Evolutionary conservation across 257 asterid species (phyloP).

Genomic region (Rehmannia glutinosa): DNA sequence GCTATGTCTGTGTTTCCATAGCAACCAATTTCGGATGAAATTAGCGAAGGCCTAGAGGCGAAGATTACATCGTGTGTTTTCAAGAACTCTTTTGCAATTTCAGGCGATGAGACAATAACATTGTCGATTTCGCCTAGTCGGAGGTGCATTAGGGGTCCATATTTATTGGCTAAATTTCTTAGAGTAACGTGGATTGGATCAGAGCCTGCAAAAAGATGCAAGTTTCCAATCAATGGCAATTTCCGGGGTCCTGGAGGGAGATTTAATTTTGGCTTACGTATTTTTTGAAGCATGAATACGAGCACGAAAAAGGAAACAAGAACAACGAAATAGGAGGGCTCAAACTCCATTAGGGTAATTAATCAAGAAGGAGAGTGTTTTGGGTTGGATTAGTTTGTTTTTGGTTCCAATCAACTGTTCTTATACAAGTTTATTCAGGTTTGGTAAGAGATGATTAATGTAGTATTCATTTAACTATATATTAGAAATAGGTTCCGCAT

Average conservation of each 20-base stretch:
- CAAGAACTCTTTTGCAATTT: constrained; percentile 16
- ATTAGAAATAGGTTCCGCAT: no score
- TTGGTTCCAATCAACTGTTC: no score
- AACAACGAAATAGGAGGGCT: neutral
- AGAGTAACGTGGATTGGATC: constrained; percentile 14
- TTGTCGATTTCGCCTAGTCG: constrained; percentile 31
- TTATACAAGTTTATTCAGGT: no score
- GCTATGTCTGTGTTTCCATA: constrained; percentile 16
- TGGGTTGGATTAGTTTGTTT: no score
- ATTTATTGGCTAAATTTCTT: constrained; percentile 19
- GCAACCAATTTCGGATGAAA: no score
- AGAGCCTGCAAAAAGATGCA: constrained; percentile 19
- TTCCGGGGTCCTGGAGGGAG: constrained; percentile 31
- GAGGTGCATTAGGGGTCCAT: constrained; percentile 37
- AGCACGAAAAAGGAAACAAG: neutral
- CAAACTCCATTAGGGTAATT: neutral
- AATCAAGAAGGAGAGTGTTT: neutral
- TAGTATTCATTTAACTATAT: no score
- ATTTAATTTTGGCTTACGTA: neutral
- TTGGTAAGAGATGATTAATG: no score
- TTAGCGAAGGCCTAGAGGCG: constrained; percentile 25
- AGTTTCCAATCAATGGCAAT: constrained; percentile 32
- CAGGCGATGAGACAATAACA: no score
- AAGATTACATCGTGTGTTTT: constrained; percentile 27
- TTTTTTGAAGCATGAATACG: neutral